A percentile compares a stretch with the other conserved stretches of the same genome.
Conservation (phyloP, 2,329 filamentous ascomycete species). For the Penicillium digitatum region DNA sequence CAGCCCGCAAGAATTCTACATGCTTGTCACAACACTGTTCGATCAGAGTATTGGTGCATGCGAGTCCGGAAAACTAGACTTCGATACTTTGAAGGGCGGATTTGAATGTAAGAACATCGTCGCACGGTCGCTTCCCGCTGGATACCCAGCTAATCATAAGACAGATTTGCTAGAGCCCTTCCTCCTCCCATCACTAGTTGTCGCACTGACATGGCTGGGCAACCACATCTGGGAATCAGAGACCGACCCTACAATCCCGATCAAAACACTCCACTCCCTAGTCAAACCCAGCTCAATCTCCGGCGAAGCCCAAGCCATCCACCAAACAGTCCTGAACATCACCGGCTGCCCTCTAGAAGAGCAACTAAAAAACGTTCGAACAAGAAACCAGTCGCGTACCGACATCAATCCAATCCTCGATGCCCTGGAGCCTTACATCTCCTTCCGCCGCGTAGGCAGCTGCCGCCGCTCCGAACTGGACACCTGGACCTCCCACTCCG, state of each 20-base stretch:
- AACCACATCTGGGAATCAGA: conserved; percentile 52
- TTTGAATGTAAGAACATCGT: conserved; percentile 53
- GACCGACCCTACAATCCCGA: conserved; percentile 49
- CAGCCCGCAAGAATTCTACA: conserved; percentile 61
- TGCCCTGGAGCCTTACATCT: conserved; percentile 48
- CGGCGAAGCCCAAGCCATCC: conserved; percentile 58
- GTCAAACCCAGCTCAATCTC: conserved; percentile 56
- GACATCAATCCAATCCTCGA: conserved; percentile 54
- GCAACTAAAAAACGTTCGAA: conserved; percentile 50
- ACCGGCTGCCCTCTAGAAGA: conserved; percentile 51
- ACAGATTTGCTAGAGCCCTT: conserved; percentile 61
- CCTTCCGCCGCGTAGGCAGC: conserved; percentile 49
- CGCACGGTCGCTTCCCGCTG: background rate
- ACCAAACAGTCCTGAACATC: conserved; percentile 57
- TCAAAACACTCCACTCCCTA: conserved; percentile 55
- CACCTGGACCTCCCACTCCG: conserved; percentile 48
- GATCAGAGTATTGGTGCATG: conserved; percentile 59
- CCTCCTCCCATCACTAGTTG: conserved; percentile 57
- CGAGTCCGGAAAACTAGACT: conserved; percentile 51
- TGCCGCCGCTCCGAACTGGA: conserved; percentile 50
- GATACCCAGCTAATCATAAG: conserved; percentile 4
- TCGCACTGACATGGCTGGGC: conserved; percentile 57
- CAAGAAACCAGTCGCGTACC: conserved; percentile 47
- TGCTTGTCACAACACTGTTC: conserved; percentile 59
- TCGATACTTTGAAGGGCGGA: conserved; percentile 58